Evolutionary conservation across 2,329 filamentous ascomycete genomes (phyloP).

Genomic region (Truncatella angustata): DNA sequence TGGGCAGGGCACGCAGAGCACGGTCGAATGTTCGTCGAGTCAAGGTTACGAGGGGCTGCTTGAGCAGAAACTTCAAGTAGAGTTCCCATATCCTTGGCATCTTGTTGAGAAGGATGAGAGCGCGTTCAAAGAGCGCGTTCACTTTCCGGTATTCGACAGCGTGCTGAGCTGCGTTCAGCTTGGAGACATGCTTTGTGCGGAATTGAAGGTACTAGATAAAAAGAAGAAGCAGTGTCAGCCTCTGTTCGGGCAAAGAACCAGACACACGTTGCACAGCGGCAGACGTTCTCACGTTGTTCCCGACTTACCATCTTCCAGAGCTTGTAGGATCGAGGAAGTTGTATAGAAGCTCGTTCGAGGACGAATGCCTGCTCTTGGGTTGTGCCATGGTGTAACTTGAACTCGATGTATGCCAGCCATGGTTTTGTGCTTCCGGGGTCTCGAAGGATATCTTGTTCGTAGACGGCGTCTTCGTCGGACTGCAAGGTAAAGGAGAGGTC

Average conservation of each 20-base stretch:
- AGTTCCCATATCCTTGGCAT: conserved; percentile 99
- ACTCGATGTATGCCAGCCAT: conserved; percentile 91
- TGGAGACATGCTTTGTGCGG: conserved; percentile 75
- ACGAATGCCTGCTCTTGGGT: conserved; percentile 81
- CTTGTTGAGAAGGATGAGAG: conserved; percentile 91
- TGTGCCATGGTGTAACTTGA: conserved; percentile 84
- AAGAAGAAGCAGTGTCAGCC: conserved; percentile 14
- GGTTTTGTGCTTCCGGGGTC: conserved; percentile 84
- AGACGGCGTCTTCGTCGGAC: conserved; percentile 86
- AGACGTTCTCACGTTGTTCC: neutral
- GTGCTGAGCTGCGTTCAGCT: conserved; percentile 79
- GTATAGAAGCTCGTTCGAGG: conserved; percentile 86
- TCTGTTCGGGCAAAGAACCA: conserved; percentile 11
- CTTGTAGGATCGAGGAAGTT: conserved; percentile 94
- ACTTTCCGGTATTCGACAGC: conserved; percentile 85
- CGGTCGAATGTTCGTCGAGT: conserved; percentile 89
- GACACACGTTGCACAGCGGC: conserved; percentile 10
- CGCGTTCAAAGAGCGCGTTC: conserved; percentile 90
- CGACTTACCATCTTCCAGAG: conserved; percentile 84
- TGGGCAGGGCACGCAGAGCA: conserved; percentile 83
- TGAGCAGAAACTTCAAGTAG: conserved; percentile 86
- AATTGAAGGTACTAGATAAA: conserved; percentile 85
- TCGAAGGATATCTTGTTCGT: conserved; percentile 92
- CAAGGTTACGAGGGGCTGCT: conserved; percentile 86
- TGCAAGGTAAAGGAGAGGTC: conserved; percentile 35